Conservation (phyloP, 1,284 basidiomycete genomes). For the Pseudozyma pruni region DNA sequence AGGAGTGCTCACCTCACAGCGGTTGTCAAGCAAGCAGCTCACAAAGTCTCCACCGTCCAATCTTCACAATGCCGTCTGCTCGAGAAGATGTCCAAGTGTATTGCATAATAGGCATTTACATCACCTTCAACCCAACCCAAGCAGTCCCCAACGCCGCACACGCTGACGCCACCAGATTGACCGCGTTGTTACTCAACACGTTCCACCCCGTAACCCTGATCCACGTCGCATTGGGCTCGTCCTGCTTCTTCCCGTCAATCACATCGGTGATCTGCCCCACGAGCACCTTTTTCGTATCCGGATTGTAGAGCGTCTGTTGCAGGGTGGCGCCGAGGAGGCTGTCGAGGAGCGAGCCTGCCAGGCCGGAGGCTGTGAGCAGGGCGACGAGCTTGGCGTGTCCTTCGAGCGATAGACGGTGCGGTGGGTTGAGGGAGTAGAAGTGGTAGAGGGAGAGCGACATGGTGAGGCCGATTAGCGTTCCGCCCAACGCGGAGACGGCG, state of each 20-base stretch:
- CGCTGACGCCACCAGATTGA: constrained; percentile 55
- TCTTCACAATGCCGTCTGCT: too few relatives aligned
- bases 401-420: too few relatives aligned
- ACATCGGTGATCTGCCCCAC: constrained; percentile 28
- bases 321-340: constrained; percentile 83
- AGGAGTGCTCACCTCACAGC: too few relatives aligned
- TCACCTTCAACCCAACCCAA: constrained; percentile 18
- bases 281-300: constrained; percentile 75
- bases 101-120: too few relatives aligned
- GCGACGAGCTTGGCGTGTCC: constrained; percentile 75
- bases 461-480: constrained; percentile 68
- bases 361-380: constrained; percentile 54
- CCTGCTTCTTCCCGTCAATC: constrained; percentile 5
- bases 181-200: constrained; percentile 79
- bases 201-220: constrained; percentile 78
- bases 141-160: constrained; percentile 32
- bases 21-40: too few relatives aligned
- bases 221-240: constrained; percentile 63
- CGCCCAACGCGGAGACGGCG: constrained; percentile 78
- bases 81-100: too few relatives aligned
- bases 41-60: too few relatives aligned
- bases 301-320: constrained; percentile 82
- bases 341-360: constrained; percentile 73
- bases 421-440: not conserved
- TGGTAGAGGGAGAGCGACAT: constrained; percentile 72